Evolutionary conservation across 768 basidiomycete species (phyloP).

Genomic region (Pleurotus cornucopiae): DNA sequence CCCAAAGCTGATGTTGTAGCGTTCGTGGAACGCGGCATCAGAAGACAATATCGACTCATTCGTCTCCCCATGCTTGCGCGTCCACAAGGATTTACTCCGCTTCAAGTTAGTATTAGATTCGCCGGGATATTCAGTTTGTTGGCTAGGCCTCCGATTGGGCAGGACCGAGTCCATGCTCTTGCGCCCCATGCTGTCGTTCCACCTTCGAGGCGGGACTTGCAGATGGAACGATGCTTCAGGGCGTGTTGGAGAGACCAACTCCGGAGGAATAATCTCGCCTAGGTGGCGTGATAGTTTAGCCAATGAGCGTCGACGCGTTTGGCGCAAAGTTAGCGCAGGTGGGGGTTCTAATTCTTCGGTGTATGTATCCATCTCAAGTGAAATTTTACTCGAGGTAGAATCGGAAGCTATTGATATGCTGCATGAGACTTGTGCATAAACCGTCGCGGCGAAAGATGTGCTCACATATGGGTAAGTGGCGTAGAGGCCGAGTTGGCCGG

Average conservation of each 20-base stretch:
- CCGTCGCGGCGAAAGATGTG: neutral
- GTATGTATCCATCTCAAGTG: neutral
- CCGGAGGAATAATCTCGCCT: slow-evolving; percentile 28
- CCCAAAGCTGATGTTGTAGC: slow-evolving; percentile 19
- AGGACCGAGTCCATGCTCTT: slow-evolving; percentile 7
- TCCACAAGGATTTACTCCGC: slow-evolving; percentile 26
- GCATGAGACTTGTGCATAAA: neutral
- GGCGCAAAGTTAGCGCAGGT: neutral
- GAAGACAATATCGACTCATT: neutral
- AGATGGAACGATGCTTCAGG: slow-evolving; percentile 7
- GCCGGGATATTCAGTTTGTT: neutral
- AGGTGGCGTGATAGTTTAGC: slow-evolving; percentile 12
- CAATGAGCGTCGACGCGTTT: slow-evolving; percentile 8
- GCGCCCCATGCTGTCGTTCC: slow-evolving; percentile 2
- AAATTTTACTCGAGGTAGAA: neutral
- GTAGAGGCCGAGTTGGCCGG: neutral
- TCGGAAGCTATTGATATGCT: neutral
- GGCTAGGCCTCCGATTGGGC: neutral
- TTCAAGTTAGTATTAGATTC: slow-evolving; percentile 12
- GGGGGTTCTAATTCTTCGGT: neutral
- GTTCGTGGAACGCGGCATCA: slow-evolving; percentile 13
- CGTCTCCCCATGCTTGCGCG: slow-evolving; percentile 5
- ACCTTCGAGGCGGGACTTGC: neutral
- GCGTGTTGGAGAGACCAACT: slow-evolving; percentile 19
- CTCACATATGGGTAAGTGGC: neutral